Evolutionary conservation across 2,329 filamentous ascomycete genomes (phyloP).

Genomic region (Neopestalotiopsis rosae): DNA sequence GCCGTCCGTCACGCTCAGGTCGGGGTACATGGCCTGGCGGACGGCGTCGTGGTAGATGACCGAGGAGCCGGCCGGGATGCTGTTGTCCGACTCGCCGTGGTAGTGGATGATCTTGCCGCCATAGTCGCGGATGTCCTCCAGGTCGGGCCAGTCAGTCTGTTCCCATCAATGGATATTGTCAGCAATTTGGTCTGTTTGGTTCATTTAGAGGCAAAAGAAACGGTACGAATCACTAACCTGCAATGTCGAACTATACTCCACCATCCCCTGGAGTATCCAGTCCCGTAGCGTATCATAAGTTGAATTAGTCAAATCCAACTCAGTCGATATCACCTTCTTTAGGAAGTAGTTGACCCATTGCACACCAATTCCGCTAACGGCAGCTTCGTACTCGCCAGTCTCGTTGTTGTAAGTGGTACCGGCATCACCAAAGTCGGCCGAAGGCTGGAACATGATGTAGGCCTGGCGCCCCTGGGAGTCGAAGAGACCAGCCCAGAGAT

Average conservation of each 20-base stretch:
- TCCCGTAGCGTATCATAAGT: conserved; percentile 6
- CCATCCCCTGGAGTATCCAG: conserved; percentile 14
- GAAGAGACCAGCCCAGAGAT: conserved; percentile 8
- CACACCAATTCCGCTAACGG: conserved; percentile 9
- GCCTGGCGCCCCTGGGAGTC: conserved; percentile 13
- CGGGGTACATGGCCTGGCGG: conserved; percentile 10
- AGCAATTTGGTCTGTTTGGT: too few species aligned
- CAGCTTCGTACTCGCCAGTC: conserved; percentile 7
- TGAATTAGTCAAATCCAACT: not conserved
- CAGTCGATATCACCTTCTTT: conserved; percentile 4
- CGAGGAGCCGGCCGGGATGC: conserved; percentile 7
- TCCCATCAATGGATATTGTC: too few species aligned
- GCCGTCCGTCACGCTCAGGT: not conserved
- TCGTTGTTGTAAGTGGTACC: conserved; percentile 13
- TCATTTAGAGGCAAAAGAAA: too few species aligned
- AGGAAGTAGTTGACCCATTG: conserved; percentile 15
- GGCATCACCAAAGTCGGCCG: conserved; percentile 9
- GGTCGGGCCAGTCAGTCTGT: conserved; percentile 11
- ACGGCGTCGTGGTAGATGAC: conserved; percentile 16
- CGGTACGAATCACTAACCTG: not conserved
- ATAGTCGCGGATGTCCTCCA: conserved; percentile 11
- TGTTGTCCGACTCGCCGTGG: conserved; percentile 13
- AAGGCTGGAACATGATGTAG: conserved; percentile 14
- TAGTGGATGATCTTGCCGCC: conserved; percentile 17
- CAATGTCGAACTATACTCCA: not conserved